Evolutionary conservation across 805 yeast species (phyloP).

Genomic region (Saccharomycopsis fibuligera): DNA sequence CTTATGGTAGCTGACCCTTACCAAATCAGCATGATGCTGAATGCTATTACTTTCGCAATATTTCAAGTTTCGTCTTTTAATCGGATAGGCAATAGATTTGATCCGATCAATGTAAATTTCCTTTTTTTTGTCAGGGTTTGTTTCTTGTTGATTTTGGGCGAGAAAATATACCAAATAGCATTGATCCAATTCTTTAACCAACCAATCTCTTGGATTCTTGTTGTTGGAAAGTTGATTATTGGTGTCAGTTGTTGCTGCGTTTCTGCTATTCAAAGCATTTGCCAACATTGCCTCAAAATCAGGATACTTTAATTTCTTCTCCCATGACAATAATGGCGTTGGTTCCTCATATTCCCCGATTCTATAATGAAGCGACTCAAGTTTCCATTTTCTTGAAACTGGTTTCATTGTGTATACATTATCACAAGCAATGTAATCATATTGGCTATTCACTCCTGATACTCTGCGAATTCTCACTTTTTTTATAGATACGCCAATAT

Average conservation of each 20-base stretch:
- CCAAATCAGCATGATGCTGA: not conserved
- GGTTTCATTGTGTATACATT: not conserved
- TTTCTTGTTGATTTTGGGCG: not conserved
- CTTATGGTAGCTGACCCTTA: conserved; percentile 9
- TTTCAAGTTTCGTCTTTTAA: not conserved
- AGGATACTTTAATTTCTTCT: not conserved
- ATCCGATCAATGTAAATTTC: conserved; percentile 6
- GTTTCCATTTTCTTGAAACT: conserved; percentile 5
- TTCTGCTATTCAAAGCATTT: not conserved
- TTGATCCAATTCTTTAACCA: conserved; percentile 11
- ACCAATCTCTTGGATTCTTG: not conserved
- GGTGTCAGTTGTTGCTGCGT: too few relatives aligned
- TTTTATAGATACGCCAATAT: not conserved
- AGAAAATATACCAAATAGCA: conserved; percentile 11
- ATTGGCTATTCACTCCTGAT: conserved; percentile 4
- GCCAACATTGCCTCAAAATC: not conserved
- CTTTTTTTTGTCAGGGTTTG: not conserved
- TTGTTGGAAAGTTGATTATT: not conserved
- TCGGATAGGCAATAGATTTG: conserved; percentile 7
- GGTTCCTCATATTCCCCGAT: not conserved
- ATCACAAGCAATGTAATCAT: not conserved
- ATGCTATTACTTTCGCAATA: conserved; percentile 1
- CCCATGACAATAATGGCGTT: not conserved
- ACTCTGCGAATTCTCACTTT: conserved; percentile 1
- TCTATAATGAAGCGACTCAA: not conserved